Percentiles rank a stretch among this genome's conserved stretches.
phyloP scores from a whole-genome alignment of 176 grass and related monocot genomes.

The Coix lacrymajobi region DNA sequence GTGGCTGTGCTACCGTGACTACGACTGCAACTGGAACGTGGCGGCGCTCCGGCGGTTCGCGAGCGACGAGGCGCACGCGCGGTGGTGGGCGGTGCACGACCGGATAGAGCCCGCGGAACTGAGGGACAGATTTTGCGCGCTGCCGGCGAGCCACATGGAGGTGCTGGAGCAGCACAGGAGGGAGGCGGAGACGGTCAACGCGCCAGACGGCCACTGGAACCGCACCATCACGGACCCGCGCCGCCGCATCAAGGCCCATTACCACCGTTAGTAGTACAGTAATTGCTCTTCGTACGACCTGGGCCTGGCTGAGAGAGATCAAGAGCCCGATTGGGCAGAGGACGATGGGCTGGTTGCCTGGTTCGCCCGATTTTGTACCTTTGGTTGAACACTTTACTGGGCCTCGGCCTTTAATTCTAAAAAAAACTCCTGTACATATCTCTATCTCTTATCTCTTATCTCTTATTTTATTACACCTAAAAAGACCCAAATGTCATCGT shows the following conservation, averaged over 20 bases:
- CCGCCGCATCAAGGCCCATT: background rate
- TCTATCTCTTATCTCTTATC: too few species aligned
- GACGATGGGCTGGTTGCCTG: background rate
- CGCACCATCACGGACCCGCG: constrained; percentile 39
- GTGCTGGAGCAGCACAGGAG: constrained; percentile 36
- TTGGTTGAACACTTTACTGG: too few species aligned
- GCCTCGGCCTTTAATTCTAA: too few species aligned
- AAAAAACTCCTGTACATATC: too few species aligned
- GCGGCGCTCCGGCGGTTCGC: constrained; percentile 37
- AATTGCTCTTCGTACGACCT: background rate
- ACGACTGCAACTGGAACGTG: constrained; percentile 78
- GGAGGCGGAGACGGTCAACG: constrained; percentile 34
- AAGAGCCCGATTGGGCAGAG: background rate
- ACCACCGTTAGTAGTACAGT: background rate
- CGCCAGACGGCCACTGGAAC: constrained; percentile 39
- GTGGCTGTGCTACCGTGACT: constrained; percentile 69
- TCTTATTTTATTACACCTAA: too few species aligned
- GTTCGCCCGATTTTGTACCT: background rate
- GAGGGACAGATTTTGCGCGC: constrained; percentile 24
- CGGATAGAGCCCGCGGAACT: constrained; percentile 34
- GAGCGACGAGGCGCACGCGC: constrained; percentile 41
- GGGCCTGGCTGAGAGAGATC: background rate
- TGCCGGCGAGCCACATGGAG: constrained; percentile 21
- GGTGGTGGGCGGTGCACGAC: constrained; percentile 60
- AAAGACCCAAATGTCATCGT: too few species aligned